Conservation (phyloP, 202 grass and related monocot species). For the Setaria viridis region DNA sequence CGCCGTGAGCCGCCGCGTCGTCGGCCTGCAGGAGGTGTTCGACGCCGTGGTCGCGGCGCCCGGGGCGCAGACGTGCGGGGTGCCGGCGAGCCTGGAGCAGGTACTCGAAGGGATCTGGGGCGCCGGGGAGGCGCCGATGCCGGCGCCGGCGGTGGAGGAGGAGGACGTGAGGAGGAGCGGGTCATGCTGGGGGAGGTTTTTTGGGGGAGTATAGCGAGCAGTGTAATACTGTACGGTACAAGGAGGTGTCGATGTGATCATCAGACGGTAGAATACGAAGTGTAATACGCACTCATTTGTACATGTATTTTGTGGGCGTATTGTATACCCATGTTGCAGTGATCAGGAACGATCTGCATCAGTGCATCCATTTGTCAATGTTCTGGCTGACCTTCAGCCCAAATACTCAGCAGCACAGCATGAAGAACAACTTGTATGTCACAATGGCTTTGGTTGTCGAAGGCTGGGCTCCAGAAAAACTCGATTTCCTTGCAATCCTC, state of each 20-base stretch:
- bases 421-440: no score
- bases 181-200: slow-evolving; percentile 45
- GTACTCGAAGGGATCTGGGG: slow-evolving; percentile 62
- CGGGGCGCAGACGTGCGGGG: slow-evolving; percentile 50
- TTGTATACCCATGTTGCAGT: background rate
- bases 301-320: slow-evolving; percentile 24
- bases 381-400: no score
- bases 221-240: background rate
- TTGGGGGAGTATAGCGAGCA: slow-evolving; percentile 33
- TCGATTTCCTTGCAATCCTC: no score
- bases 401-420: no score
- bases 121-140: background rate
- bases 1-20: slow-evolving; percentile 70
- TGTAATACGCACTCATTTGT: background rate
- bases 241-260: no score
- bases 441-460: no score
- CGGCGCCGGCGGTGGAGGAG: background rate
- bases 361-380: no score
- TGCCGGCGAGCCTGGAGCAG: slow-evolving; percentile 70
- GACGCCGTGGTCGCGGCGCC: slow-evolving; percentile 60
- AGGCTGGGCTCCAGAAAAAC: no score
- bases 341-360: no score
- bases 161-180: slow-evolving; percentile 7
- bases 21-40: slow-evolving; percentile 83
- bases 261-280: background rate